These are phyloP conservation scores for Trichoderma cornu-damae DNA, from an alignment of 2,329 filamentous ascomycete genomes.

Conservation along the genomic window DNA sequence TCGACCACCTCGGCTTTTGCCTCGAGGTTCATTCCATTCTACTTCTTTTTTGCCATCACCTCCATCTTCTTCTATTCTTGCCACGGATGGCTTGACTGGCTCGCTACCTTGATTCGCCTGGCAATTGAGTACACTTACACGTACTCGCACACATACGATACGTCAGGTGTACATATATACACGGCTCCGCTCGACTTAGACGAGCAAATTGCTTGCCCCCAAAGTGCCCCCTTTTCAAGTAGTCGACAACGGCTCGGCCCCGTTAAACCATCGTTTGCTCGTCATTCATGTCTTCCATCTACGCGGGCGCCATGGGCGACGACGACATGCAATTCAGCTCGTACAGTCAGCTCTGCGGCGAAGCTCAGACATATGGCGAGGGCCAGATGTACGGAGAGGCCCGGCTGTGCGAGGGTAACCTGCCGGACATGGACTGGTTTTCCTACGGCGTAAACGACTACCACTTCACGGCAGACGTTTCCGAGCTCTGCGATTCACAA, in stretches of 20 bases:
- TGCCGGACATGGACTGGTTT: conserved; percentile 8
- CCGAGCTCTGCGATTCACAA: conserved; percentile 25
- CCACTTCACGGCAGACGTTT: conserved; percentile 13
- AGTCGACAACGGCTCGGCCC: background rate
- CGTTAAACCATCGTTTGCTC: background rate
- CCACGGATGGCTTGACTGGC: background rate
- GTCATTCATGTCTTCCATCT: background rate
- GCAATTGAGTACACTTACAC: background rate
- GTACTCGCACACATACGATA: too few species aligned
- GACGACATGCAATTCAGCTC: background rate
- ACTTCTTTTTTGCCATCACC: background rate
- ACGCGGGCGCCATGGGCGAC: conserved; percentile 2
- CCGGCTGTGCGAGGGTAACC: background rate
- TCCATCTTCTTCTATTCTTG: background rate
- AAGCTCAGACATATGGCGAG: conserved; percentile 6
- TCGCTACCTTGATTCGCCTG: background rate
- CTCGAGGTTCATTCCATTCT: background rate
- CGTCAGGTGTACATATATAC: too few species aligned
- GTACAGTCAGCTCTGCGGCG: conserved; percentile 5
- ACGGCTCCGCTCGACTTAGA: background rate
- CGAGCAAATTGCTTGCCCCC: background rate
- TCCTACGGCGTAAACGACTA: conserved; percentile 5
- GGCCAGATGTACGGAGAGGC: background rate
- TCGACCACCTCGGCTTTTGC: background rate
- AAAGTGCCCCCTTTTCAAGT: background rate